Evolutionary conservation across 2,329 filamentous ascomycete genomes (phyloP), one percentile per base, ranked within the genome.

Genomic region (Colletotrichum chlorophyti): DNA sequence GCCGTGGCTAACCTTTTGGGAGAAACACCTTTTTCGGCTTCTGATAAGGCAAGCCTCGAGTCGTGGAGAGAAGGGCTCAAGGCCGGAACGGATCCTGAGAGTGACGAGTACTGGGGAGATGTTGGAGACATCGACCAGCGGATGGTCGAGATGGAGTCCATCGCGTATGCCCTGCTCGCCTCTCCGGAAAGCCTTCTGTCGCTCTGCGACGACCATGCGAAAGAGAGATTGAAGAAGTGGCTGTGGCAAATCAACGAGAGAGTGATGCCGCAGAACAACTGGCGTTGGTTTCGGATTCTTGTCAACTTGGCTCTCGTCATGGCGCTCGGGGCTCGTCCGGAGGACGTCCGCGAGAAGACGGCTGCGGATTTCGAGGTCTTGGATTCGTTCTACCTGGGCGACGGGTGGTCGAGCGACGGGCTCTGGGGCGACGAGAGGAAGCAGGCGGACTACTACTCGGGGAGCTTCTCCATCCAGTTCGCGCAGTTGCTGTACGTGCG

Each of bases 391-490:
- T 73, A 76, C 43, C 60, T 75, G 0, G 68, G 65, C 0, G 69
- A 76, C 5, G 77, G 76, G 0, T 79, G 76, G 77, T 71, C 73
- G 0, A 71, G 69, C 8, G 77, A 79, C 55, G 77, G 77, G 0
- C 43, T 66, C 1, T 79, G 76, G 76, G 61, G 68, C 3, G 65
- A 68, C 7, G 57, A 70, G 7, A 48, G 62, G 19, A 61, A 65
- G n/a, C 77, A 79, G 50, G 75, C 71, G 2, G 77, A 79, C 50
- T 78, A 79, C 63, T 79, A 79, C 52, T 78, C 76, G 3, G 76
- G 76, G 0, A 79, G 76, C 54, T 79, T 79, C 62, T 76, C 77
- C 0, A 78, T 79, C 27, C 75, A 79, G 42, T 78, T 77, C 27
- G 71, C 69, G 3, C 76, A 79, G 52, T 61, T 79, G n/a, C 63